Evolutionary conservation across 345 rosid species (phyloP), one percentile per base, ranked within the genome.

Genomic region (Xanthoceras sorbifolium): DNA sequence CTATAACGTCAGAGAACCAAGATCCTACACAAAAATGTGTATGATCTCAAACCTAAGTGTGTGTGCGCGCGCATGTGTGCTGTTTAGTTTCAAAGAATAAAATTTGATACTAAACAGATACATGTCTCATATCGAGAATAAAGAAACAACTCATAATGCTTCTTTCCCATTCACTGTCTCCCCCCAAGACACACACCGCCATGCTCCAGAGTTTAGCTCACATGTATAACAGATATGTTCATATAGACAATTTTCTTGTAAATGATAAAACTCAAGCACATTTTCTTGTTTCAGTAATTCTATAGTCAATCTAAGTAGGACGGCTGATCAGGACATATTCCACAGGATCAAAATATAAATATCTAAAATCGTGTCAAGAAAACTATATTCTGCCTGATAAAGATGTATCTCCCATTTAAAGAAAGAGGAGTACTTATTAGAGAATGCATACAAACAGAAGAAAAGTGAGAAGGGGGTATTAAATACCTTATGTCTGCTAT

Each of bases 401-500:
- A 64, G 34, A 64, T 22, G 36, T 26, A 46, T 29, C 59, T 74
- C 46, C 71, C 17, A 11, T 6, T 50, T 28, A 40, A 48, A 64
- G 23, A 4, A 15, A 57, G 2, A 3, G 12, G 26, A 5, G 65
- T 12, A 3, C 40, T 34, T 36, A 32, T 9, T 28, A 20, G 17
- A 11, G 15, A 59, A 57, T 26, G 28, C 32, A 76, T 22, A 40
- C 17, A 20, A 26, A 40, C 18, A 1, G 29, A 3, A 6, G n/a
- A 63, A 60, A 62, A 59, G 22, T 18, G 0, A 18, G 23, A 20
- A 34, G 29, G 62, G 23, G 17, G 26, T 3, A 23, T 63, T 29
- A 65, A 59, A 46, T 71, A 90, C 93, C 90, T 87, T 85, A 29
- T 82, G 80, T 78, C 79, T 84, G 80, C 50, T 81, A 77, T 84